Evolutionary conservation across 2,329 filamentous ascomycete species (phyloP).

Genomic region (Aspergillus sp.): DNA sequence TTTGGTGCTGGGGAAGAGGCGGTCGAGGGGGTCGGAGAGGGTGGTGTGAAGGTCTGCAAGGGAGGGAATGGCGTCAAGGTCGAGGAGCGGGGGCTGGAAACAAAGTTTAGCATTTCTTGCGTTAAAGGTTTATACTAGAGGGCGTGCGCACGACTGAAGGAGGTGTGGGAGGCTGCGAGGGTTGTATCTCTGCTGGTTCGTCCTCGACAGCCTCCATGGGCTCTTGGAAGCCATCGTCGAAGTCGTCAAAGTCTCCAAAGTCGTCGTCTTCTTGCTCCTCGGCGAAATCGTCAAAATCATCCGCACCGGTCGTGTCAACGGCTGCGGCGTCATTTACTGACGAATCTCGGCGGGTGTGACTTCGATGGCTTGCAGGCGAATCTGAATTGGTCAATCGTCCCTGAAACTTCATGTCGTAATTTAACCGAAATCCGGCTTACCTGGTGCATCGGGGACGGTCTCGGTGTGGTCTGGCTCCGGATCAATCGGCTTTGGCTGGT

Average conservation of each 20-base stretch:
- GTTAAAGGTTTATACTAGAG: neutral
- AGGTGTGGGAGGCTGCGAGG: conserved; percentile 34
- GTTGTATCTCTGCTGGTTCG: conserved; percentile 21
- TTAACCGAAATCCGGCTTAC: conserved; percentile 53
- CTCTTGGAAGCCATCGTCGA: conserved; percentile 66
- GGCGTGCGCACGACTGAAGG: conserved; percentile 48
- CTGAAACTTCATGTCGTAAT: conserved; percentile 40
- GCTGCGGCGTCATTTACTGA: conserved; percentile 49
- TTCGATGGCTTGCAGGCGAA: conserved; percentile 52
- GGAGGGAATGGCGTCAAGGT: conserved; percentile 57
- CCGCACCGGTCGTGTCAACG: conserved; percentile 67
- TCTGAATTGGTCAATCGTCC: conserved; percentile 64
- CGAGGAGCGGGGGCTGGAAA: conserved; percentile 42
- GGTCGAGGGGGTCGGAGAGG: conserved; percentile 44
- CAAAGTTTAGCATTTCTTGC: conserved; percentile 4
- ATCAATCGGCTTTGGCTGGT: conserved; percentile 45
- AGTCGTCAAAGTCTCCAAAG: conserved; percentile 71
- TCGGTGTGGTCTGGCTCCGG: conserved; percentile 47
- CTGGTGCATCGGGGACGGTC: conserved; percentile 50
- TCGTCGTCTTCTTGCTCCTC: conserved; percentile 57
- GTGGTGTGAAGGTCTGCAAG: conserved; percentile 44
- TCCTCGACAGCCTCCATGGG: conserved; percentile 34
- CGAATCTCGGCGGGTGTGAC: conserved; percentile 44
- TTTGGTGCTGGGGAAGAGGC: conserved; percentile 47
- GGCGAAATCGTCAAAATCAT: conserved; percentile 57